These are phyloP conservation scores for Camellia sinensis DNA, from an alignment of 148 eudicot genomes.

Conservation along the genomic window DNA sequence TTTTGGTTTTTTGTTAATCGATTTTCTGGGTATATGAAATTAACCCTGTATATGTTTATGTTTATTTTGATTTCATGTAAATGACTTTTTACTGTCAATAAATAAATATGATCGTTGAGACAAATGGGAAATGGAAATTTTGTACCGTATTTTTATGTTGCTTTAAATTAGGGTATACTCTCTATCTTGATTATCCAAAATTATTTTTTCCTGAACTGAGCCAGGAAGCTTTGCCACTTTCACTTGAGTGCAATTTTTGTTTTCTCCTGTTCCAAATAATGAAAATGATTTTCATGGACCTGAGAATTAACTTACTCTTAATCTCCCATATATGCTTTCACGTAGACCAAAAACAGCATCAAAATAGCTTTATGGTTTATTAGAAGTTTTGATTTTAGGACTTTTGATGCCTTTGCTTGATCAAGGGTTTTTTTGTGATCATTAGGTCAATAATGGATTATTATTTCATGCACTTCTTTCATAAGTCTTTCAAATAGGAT, in stretches of 20 bases:
- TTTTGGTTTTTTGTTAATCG: constrained; percentile 12
- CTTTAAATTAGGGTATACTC: background rate
- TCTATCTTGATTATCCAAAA: background rate
- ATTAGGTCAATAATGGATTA: background rate
- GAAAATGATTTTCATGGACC: background rate
- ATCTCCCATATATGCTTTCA: background rate
- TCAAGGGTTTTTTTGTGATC: background rate
- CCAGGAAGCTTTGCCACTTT: background rate
- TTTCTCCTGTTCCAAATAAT: background rate
- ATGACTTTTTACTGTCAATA: background rate
- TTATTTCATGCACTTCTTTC: background rate
- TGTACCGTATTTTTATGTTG: background rate
- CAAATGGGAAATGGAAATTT: background rate
- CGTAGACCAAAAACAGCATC: background rate
- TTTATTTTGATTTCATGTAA: background rate
- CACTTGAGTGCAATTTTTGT: background rate
- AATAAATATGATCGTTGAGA: background rate
- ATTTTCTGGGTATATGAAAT: background rate
- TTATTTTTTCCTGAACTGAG: background rate
- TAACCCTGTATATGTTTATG: background rate
- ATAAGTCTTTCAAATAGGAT: background rate
- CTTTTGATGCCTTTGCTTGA: background rate
- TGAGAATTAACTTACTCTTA: background rate
- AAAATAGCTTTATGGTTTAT: background rate
- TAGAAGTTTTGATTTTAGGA: background rate